Evolutionary conservation across 306 rosid genomes (phyloP).

Genomic region (Corylus avellana): DNA sequence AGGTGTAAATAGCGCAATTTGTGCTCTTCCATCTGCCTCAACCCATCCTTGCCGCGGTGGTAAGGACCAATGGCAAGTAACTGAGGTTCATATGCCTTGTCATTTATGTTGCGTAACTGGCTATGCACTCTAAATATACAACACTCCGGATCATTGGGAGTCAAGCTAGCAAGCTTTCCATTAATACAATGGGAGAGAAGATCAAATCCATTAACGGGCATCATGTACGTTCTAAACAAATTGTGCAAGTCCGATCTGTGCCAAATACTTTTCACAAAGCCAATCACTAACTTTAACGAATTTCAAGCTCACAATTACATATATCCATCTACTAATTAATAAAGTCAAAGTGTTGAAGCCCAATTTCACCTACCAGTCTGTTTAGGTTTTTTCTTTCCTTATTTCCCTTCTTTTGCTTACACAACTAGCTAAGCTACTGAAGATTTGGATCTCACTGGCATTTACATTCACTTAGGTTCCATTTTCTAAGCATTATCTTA

Average conservation of each 20-base stretch:
- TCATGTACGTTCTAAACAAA: background rate
- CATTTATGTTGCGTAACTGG: background rate
- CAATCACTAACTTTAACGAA: too few species aligned
- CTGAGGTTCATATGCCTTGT: background rate
- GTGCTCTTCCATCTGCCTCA: background rate
- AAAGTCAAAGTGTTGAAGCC: too few species aligned
- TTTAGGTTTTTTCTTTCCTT: too few species aligned
- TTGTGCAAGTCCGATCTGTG: background rate
- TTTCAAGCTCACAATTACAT: too few species aligned
- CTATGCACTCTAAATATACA: background rate
- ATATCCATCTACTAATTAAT: too few species aligned
- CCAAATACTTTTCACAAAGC: background rate
- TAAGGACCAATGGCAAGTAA: background rate
- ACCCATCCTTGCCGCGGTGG: background rate
- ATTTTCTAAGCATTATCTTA: too few species aligned
- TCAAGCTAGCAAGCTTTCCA: background rate
- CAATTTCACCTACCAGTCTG: too few species aligned
- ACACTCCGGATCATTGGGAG: background rate
- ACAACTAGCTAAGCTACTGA: background rate
- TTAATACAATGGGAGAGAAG: background rate
- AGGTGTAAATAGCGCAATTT: too few species aligned
- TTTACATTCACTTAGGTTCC: too few species aligned
- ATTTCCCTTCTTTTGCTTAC: background rate
- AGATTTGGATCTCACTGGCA: too few species aligned
- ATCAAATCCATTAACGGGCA: background rate